Evolutionary conservation across 768 basidiomycete genomes (phyloP), one percentile per base, ranked within the genome.

Genomic region (Phylloporus sp.): DNA sequence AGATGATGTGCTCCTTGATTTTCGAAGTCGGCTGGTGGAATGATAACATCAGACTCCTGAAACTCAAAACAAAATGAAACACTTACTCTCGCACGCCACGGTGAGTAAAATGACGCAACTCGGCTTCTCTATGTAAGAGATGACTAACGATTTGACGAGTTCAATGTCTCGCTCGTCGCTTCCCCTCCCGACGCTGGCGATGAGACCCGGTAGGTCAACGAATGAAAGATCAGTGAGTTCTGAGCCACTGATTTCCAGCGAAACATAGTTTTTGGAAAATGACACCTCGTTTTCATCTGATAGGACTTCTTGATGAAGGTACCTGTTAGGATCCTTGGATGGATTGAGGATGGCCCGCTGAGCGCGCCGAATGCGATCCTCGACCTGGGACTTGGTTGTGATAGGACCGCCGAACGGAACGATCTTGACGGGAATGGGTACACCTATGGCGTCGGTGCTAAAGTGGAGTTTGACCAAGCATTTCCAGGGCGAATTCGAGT

Each of bases 1-100:
- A 90, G 66, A n/a, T 75, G 68, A 48, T 83, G 80, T 0, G 86
- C 86, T 0, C 81, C 82, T 60, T 90, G 86, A 34, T 86, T 90
- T 54, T 89, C 84, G 17, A 85, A 86, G 51, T 90, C 86, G 42
- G 85, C 88, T 90, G 74, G 15, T 39, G 61, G 61, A 17, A 52
- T 77, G 36, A 28, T 20, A 4, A 21, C 8, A 14, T 54, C 79
- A 52, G 81, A 80, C 0, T 69, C 5, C 3, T 9, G 18, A 17
- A 27, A 62, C 0, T 64, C 14, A 9, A 22, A 39, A 39, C 13
- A 22, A 39, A 31, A 33, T 1, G 11, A 9, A 15, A 32, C 1
- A 48, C 59, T 1, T 40, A 63, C 64, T 65, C 26, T 65, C 65
- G 27, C 64, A 65, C 1, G 85, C 75, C 0, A 88, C 80, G 0